phyloP scores from a whole-genome alignment of 73 alveolate species.

The Effrenium voratum region DNA sequence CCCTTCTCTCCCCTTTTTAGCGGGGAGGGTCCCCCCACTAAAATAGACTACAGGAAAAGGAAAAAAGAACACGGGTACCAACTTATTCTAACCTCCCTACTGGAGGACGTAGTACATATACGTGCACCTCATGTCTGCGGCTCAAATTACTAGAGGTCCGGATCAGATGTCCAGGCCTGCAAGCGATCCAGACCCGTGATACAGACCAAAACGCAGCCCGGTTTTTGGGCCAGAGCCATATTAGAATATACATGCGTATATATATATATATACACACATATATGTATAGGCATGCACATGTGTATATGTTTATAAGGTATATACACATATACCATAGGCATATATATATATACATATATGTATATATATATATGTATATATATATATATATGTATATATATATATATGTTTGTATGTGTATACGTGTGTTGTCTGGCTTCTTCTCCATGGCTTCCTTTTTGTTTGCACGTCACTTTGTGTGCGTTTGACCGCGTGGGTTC shows the following conservation, averaged over 20 bases:
- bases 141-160: neutral
- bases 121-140: too few species aligned
- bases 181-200: too few species aligned
- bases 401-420: neutral
- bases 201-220: too few species aligned
- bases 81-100: too few species aligned
- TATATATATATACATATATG: neutral
- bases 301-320: neutral
- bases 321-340: neutral
- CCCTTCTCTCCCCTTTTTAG: too few species aligned
- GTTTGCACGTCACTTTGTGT: too few species aligned
- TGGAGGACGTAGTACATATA: too few species aligned
- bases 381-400: neutral
- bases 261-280: neutral
- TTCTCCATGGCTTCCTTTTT: neutral
- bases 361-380: neutral
- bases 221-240: neutral
- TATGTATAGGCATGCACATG: neutral
- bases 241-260: neutral
- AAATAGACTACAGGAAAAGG: too few species aligned
- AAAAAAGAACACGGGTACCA: too few species aligned
- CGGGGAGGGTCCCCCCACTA: too few species aligned
- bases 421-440: neutral
- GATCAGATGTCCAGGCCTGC: slow-evolving; percentile 47
- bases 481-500: too few species aligned